phyloP scores from a whole-genome alignment of 306 rosid genomes.

The barrel medic (Medicago truncatula) region MtrunA17r5.0-ANR NC_053049.1:31593501-31594000 shows the following conservation, averaged over 20 bases:
- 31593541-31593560: constrained; percentile 34
- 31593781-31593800: constrained; percentile 87
- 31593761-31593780: constrained; percentile 74
- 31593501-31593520: not conserved
- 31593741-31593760: constrained; percentile 85
- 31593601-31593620: constrained; percentile 78
- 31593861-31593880: not conserved
- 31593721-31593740: constrained; percentile 85
- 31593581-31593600: constrained; percentile 78
- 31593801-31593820: constrained; percentile 86
- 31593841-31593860: constrained; percentile 16
- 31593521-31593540: constrained; percentile 10
- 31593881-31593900: too few species aligned
- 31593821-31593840: constrained; percentile 70
- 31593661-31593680: constrained; percentile 83
- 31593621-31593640: constrained; percentile 79
- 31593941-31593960: constrained; percentile 4
- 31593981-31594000: constrained; percentile 80
- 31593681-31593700: constrained; percentile 90
- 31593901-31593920: too few species aligned
- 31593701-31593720: constrained; percentile 87
- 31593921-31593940: constrained; percentile 21
- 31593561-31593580: constrained; percentile 24
- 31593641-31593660: constrained; percentile 81
- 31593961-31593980: constrained; percentile 18